These are phyloP conservation scores for Cadophora malorum DNA, from an alignment of 2,329 filamentous ascomycete genomes.

Conservation along the genomic window DNA sequence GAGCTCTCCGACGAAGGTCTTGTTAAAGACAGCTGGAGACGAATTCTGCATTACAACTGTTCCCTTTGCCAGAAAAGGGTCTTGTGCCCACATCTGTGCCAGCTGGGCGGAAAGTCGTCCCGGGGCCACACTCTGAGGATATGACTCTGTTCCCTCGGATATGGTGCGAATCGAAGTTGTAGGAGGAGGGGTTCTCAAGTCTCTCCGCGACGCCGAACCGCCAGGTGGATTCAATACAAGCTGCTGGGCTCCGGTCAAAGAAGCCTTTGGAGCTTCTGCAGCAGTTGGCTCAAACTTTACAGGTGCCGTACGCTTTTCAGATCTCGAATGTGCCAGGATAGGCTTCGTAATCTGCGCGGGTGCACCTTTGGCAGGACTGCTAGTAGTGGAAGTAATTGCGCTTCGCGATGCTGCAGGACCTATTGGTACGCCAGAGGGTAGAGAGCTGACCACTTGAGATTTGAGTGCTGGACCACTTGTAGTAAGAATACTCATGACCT, in stretches of 20 bases:
- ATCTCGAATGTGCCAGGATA: not conserved
- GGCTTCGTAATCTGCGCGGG: not conserved
- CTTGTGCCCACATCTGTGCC: constrained; percentile 2
- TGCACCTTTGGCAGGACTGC: not conserved
- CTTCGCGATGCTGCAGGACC: not conserved
- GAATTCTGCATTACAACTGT: constrained; percentile 14
- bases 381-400: not conserved
- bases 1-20: not conserved
- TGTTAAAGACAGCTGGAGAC: not conserved
- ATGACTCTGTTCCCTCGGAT: not conserved
- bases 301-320: not conserved
- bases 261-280: not conserved
- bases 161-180: not conserved
- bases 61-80: constrained; percentile 5
- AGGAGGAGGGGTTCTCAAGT: not conserved
- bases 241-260: not conserved
- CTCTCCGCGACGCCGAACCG: not conserved
- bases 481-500: not conserved
- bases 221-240: not conserved
- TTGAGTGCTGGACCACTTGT: not conserved
- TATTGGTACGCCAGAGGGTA: not conserved
- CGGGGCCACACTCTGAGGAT: constrained; percentile 10
- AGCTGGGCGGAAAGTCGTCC: not conserved
- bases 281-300: not conserved
- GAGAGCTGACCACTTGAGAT: not conserved